These are phyloP conservation scores for Eimeria tenella DNA, from an alignment of 169 alveolate species.

Conservation along the genomic window DNA sequence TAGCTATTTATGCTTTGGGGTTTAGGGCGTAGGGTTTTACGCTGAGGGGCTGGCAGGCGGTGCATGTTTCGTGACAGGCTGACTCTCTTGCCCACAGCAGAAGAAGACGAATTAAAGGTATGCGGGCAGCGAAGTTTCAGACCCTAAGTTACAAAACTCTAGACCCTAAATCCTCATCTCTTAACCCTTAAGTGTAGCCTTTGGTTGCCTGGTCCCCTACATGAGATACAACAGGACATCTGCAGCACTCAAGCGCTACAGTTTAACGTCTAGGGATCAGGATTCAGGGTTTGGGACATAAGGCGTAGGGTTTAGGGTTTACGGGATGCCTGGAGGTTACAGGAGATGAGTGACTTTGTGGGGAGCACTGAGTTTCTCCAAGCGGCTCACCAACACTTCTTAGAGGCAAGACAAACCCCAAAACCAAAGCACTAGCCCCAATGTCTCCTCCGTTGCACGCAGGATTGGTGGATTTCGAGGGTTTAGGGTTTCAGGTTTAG, in stretches of 20 bases:
- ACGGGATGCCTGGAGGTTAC: not conserved
- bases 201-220: not conserved
- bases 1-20: not conserved
- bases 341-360: constrained; percentile 14
- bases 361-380: constrained; percentile 25
- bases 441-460: not conserved
- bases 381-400: constrained; percentile 15
- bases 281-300: constrained; percentile 20
- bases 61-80: not conserved
- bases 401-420: constrained; percentile 47
- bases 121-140: not conserved
- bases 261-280: not conserved
- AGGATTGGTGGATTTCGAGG: not conserved
- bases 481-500: constrained; percentile 26
- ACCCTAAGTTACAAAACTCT: not conserved
- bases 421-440: not conserved
- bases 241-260: not conserved
- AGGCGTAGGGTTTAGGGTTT: constrained; percentile 47
- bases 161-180: constrained; percentile 16
- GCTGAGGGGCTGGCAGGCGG: not conserved
- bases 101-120: constrained; percentile 42
- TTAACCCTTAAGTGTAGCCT: not conserved
- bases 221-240: too few species aligned
- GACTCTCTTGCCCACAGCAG: not conserved
- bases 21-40: constrained; percentile 9